Percentiles rank a stretch among this genome's conserved stretches.
These are phyloP conservation scores for Psidium friedrichsthalianum DNA, from an alignment of 345 rosid genomes.

Conservation along the genomic window DNA sequence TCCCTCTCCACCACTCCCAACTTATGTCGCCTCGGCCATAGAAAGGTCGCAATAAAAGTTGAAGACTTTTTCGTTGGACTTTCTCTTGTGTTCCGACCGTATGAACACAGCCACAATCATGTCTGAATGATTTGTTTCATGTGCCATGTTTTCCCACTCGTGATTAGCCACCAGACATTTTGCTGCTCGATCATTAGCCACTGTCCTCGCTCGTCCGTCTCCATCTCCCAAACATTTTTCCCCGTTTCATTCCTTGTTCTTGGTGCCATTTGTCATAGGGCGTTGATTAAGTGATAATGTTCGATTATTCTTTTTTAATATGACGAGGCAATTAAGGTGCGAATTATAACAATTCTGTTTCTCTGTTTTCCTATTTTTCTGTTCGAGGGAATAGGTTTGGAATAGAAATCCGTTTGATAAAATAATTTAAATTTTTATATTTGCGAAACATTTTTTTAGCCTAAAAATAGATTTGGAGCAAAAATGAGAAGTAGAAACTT, in stretches of 20 bases:
- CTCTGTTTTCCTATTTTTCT: too few relatives aligned
- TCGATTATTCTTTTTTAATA: not conserved
- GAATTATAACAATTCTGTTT: too few relatives aligned
- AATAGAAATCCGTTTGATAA: too few relatives aligned
- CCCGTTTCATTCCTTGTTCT: not conserved
- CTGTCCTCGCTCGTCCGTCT: not conserved
- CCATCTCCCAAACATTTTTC: not conserved
- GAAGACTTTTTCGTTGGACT: not conserved
- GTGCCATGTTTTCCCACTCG: not conserved
- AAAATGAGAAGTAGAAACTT: too few relatives aligned
- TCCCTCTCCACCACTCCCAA: not conserved
- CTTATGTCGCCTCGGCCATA: not conserved
- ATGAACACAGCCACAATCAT: not conserved
- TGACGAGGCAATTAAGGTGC: not conserved
- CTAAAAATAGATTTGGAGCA: too few relatives aligned
- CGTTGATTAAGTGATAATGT: not conserved
- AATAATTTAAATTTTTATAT: too few relatives aligned
- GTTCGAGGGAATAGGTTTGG: too few relatives aligned
- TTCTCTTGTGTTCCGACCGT: not conserved
- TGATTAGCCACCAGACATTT: not conserved
- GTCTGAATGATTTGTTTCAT: not conserved
- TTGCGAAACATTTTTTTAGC: too few relatives aligned
- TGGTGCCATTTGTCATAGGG: not conserved
- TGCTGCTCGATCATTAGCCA: not conserved
- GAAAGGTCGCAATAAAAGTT: not conserved